Evolutionary conservation across 345 rosid genomes (phyloP).

Genomic region (Brassica juncea): DNA sequence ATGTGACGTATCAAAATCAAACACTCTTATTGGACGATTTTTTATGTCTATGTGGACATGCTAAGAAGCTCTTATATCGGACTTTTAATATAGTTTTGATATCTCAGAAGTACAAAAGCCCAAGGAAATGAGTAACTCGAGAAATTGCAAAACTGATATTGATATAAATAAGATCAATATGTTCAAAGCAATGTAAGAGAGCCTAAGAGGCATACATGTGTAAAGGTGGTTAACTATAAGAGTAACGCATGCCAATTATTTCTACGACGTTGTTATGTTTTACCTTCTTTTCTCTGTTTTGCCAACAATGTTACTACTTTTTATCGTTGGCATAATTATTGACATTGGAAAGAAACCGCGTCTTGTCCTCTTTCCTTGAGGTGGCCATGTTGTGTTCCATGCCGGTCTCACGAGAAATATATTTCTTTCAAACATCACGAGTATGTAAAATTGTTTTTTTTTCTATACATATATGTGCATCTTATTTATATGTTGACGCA

Average conservation of each 20-base stretch:
- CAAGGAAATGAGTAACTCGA: background rate
- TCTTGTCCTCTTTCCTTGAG: slow-evolving; percentile 29
- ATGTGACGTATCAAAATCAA: too few species aligned
- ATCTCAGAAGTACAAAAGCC: background rate
- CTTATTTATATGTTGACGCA: background rate
- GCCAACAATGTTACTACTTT: background rate
- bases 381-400: slow-evolving; percentile 39
- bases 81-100: too few species aligned
- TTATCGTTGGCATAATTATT: slow-evolving; percentile 22
- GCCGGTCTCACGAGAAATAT: slow-evolving; percentile 6
- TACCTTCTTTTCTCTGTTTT: background rate
- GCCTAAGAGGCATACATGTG: background rate
- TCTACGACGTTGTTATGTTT: background rate
- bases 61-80: too few species aligned
- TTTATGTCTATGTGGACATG: too few species aligned
- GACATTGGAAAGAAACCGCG: slow-evolving; percentile 38
- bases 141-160: background rate
- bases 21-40: too few species aligned
- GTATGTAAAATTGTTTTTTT: background rate
- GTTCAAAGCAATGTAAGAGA: background rate
- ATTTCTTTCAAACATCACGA: background rate
- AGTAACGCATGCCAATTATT: background rate
- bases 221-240: background rate
- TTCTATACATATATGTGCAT: background rate
- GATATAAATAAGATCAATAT: background rate